A percentile compares a stretch with the other conserved stretches of the same genome.
Conservation (phyloP, 2,329 filamentous ascomycete species). For the Colletotrichum orbiculare region DNA sequence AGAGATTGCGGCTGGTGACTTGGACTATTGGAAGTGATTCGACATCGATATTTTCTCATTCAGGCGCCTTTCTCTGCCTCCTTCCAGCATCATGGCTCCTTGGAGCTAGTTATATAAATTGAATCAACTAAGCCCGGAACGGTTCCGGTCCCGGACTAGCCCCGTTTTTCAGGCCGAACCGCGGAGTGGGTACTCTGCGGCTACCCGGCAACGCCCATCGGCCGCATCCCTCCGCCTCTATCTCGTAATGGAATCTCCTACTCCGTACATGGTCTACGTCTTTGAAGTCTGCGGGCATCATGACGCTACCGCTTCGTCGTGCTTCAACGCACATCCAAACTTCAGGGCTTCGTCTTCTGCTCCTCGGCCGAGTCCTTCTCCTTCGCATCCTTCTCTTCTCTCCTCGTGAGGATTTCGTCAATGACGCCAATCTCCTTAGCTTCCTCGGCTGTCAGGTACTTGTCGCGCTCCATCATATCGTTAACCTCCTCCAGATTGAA, state of each 20-base stretch:
- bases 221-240: constrained; percentile 2
- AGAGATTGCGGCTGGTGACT: too few relatives aligned
- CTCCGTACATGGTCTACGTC: constrained; percentile 1
- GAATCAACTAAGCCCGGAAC: constrained; percentile 19
- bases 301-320: not conserved
- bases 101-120: too few relatives aligned
- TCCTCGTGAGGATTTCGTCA: constrained; percentile 83
- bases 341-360: constrained; percentile 36
- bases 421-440: constrained; percentile 91
- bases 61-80: too few relatives aligned
- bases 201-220: constrained; percentile 31
- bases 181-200: constrained; percentile 10
- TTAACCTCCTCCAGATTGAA: constrained; percentile 86
- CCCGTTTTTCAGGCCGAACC: constrained; percentile 26
- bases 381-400: constrained; percentile 53
- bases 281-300: not conserved
- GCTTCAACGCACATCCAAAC: not conserved
- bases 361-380: constrained; percentile 34
- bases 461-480: constrained; percentile 96
- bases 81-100: too few relatives aligned
- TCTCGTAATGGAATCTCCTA: constrained; percentile 9
- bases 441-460: constrained; percentile 90
- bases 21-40: too few relatives aligned
- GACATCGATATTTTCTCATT: too few relatives aligned
- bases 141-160: constrained; percentile 32